Evolutionary conservation across 2,329 filamentous ascomycete genomes (phyloP).

Genomic region (Scopulariopsis brevicaulis): DNA sequence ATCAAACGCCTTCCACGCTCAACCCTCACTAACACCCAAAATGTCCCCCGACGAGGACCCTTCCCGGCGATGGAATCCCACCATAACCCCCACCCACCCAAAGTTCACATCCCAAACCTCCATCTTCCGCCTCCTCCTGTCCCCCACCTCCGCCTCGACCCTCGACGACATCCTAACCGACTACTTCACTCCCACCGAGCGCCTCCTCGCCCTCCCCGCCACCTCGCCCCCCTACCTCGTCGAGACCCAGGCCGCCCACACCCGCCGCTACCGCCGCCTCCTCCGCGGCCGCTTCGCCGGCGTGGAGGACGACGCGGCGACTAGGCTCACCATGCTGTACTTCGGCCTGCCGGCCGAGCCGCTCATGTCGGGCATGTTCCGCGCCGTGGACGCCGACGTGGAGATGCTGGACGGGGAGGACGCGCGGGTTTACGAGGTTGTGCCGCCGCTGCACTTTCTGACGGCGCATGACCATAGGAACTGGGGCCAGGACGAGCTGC

Average conservation of each 20-base stretch:
- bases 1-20: neutral
- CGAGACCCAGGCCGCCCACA: slow-evolving; percentile 18
- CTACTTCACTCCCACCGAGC: slow-evolving; percentile 17
- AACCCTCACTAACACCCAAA: neutral
- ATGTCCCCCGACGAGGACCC: neutral
- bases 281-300: slow-evolving; percentile 18
- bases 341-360: slow-evolving; percentile 34
- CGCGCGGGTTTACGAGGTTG: slow-evolving; percentile 10
- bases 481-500: slow-evolving; percentile 14
- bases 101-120: neutral
- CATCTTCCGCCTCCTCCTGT: neutral
- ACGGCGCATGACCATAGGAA: slow-evolving; percentile 17
- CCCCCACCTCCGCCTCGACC: neutral
- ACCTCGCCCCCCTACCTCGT: slow-evolving; percentile 12
- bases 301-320: slow-evolving; percentile 16
- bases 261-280: slow-evolving; percentile 16
- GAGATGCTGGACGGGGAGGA: slow-evolving; percentile 9
- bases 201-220: slow-evolving; percentile 15
- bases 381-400: slow-evolving; percentile 13
- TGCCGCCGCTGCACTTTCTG: slow-evolving; percentile 19
- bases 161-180: slow-evolving; percentile 12
- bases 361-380: slow-evolving; percentile 11
- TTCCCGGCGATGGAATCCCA: neutral
- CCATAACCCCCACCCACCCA: neutral
- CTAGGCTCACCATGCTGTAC: slow-evolving; percentile 33